Percentiles rank a stretch among this genome's conserved stretches.
These are phyloP conservation scores for Barnettozyma sucrosica DNA, from an alignment of 805 yeast genomes.

Conservation along the genomic window DNA sequence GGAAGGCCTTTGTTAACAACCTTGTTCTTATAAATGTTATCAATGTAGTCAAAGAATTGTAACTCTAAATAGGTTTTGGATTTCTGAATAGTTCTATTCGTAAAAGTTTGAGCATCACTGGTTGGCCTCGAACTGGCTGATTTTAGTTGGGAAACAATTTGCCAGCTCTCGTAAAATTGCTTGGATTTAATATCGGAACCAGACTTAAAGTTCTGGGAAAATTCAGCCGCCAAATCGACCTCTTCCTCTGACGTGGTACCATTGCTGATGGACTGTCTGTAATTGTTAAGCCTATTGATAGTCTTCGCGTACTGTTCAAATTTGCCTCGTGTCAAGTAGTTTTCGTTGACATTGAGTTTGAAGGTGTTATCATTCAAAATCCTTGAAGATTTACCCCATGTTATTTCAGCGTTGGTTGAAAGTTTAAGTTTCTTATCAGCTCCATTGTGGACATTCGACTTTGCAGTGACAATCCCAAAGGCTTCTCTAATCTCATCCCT, in stretches of 20 bases:
- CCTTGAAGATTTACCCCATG: slow-evolving; percentile 29
- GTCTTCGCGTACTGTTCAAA: slow-evolving; percentile 73
- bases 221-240: slow-evolving; percentile 54
- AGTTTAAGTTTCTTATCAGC: slow-evolving; percentile 16
- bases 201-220: slow-evolving; percentile 52
- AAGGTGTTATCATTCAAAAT: slow-evolving; percentile 28
- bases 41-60: slow-evolving; percentile 74
- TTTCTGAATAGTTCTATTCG: slow-evolving; percentile 41
- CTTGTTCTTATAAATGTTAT: slow-evolving; percentile 52
- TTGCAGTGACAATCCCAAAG: slow-evolving; percentile 50
- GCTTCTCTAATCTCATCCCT: slow-evolving; percentile 68
- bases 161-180: slow-evolving; percentile 73
- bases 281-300: slow-evolving; percentile 63
- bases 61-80: slow-evolving; percentile 60
- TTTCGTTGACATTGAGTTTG: slow-evolving; percentile 38
- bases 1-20: slow-evolving; percentile 61
- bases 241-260: slow-evolving; percentile 20
- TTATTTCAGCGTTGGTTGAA: slow-evolving; percentile 3
- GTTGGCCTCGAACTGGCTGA: slow-evolving; percentile 17
- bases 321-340: slow-evolving; percentile 39
- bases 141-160: slow-evolving; percentile 44
- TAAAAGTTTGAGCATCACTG: slow-evolving; percentile 19
- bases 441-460: slow-evolving; percentile 12
- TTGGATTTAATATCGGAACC: slow-evolving; percentile 59
- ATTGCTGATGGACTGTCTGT: slow-evolving; percentile 43